These are phyloP conservation scores for Ganoderma leucocontextum DNA, from an alignment of 1,284 basidiomycete genomes.

Conservation along the genomic window DNA sequence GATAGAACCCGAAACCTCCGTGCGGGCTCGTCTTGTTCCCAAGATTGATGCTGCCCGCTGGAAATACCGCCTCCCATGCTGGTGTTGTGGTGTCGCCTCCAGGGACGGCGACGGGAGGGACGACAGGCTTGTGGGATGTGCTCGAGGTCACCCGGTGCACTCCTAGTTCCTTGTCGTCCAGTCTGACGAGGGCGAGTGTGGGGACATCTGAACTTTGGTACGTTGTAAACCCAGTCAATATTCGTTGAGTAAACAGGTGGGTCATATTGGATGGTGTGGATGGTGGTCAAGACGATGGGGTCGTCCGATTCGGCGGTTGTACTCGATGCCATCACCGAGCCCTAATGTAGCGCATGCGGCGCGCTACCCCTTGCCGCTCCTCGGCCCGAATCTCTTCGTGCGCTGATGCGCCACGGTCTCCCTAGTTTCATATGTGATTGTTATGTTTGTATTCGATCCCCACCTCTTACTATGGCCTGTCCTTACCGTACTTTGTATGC, in stretches of 20 bases:
- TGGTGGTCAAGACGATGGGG: background rate
- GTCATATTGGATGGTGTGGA: conserved; percentile 14
- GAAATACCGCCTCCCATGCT: conserved; percentile 70
- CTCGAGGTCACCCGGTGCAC: conserved; percentile 54
- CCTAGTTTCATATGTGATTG: too few species aligned
- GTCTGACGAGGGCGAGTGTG: conserved; percentile 28
- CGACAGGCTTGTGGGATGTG: conserved; percentile 51
- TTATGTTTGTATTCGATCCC: too few species aligned
- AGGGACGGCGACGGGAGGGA: conserved; percentile 40
- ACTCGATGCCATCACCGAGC: conserved; percentile 4
- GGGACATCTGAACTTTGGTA: conserved; percentile 11
- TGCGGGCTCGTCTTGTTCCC: conserved; percentile 47
- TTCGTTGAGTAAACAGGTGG: conserved; percentile 22
- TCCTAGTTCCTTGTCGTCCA: conserved; percentile 52
- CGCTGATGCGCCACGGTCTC: too few species aligned
- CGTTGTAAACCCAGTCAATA: conserved; percentile 39
- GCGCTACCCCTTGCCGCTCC: too few species aligned
- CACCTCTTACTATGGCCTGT: too few species aligned
- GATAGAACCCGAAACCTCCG: conserved; percentile 71
- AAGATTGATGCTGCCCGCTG: conserved; percentile 68
- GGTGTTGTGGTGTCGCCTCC: conserved; percentile 40
- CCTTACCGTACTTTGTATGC: too few species aligned
- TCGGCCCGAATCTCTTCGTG: too few species aligned
- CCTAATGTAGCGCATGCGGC: too few species aligned
- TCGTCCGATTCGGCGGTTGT: background rate